These are phyloP conservation scores for Penicilliopsis zonata DNA, from an alignment of 495 filamentous ascomycete genomes.

Conservation along the genomic window DNA sequence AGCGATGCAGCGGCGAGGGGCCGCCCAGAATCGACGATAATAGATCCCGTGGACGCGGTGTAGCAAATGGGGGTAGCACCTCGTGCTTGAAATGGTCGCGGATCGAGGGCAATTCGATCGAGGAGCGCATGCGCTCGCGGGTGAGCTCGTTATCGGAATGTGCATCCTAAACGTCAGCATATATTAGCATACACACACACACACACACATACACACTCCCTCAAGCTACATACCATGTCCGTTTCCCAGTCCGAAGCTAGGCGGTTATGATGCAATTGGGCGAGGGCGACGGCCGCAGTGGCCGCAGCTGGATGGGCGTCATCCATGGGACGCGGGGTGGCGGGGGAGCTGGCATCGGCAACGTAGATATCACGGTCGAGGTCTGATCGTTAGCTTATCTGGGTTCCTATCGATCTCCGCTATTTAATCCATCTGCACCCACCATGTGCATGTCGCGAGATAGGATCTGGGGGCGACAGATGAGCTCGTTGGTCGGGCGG, in stretches of 20 bases:
- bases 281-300: constrained; percentile 74
- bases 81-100: constrained; percentile 63
- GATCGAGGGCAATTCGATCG: constrained; percentile 66
- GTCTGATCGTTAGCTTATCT: constrained; percentile 16
- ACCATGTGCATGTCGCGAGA: too few species aligned
- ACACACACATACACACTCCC: background rate
- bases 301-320: constrained; percentile 60
- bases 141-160: constrained; percentile 58
- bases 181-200: background rate
- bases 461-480: constrained; percentile 42
- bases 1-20: constrained; percentile 73
- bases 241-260: constrained; percentile 75
- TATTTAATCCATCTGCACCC: too few species aligned
- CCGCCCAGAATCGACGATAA: constrained; percentile 69
- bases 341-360: constrained; percentile 58
- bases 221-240: constrained; percentile 52
- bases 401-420: too few species aligned
- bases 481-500: constrained; percentile 62
- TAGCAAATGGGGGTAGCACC: constrained; percentile 49
- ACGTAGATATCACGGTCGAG: constrained; percentile 41
- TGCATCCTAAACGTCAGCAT: constrained; percentile 40
- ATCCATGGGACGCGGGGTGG: constrained; percentile 60
- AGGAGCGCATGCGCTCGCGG: constrained; percentile 40
- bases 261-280: constrained; percentile 76
- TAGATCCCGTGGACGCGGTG: constrained; percentile 53